Evolutionary conservation across 257 asterid genomes (phyloP), one percentile per base, ranked within the genome.

Genomic region (Dorcoceras hygrometricum): DNA sequence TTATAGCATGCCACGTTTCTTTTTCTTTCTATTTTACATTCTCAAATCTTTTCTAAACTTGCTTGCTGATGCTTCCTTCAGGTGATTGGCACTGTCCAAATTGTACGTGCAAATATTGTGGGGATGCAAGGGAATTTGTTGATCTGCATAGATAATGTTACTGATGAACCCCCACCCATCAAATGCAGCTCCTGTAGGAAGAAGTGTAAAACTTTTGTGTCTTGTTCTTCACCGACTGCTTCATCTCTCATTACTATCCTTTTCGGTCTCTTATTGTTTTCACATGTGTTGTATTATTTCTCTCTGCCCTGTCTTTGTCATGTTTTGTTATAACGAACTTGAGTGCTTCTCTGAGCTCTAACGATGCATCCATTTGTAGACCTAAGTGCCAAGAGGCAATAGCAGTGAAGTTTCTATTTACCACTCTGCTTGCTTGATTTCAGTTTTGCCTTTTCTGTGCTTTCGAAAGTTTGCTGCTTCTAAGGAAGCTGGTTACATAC

Each of bases 61-160:
- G n/a, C n/a, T 34, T 82, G 79, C 85, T 88, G 98, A 80, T 71
- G 73, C 94, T 86, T 79, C 98, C 98, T 46, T 72, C 67, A 18
- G 98, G 96, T 64, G 96, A 88, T 87, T 91, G 98, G 98, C 96
- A 88, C 73, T 91, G 98, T 78, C 95, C 91, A 68, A 85, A 83
- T 73, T 91, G 96, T 81, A 72, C 73, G 2, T 91, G 98, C 85
- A 86, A 83, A 81, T 82, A 86, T 76, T 90, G 96, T 83, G 95
- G 85, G 72, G 74, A 79, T 58, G 75, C 78, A 43, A 61, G 63
- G 73, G 78, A 59, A 60, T 63, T 32, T 73, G 79, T 50, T 50
- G 61, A 71, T 69, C 80, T 74, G 58, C 86, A 75, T 66, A 76
- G 58, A 66, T 66, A 66, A 22, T 64, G 65, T 71, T 75, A 77